A percentile compares a stretch with the other conserved stretches of the same genome.
These are phyloP conservation scores for Hygrocybe punicea DNA, from an alignment of 768 basidiomycete genomes.

Conservation along the genomic window DNA sequence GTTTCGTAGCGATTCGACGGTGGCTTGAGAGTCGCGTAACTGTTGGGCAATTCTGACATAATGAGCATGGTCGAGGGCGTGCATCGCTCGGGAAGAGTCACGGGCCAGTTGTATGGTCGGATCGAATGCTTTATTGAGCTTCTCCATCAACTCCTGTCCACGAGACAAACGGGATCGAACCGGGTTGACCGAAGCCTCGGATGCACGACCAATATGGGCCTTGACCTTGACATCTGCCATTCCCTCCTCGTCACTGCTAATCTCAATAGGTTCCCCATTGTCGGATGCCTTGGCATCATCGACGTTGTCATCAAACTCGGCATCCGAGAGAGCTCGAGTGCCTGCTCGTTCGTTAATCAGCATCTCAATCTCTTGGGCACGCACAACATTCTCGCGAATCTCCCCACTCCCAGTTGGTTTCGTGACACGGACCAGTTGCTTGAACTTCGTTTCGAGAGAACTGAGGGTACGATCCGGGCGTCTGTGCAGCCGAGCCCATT, in stretches of 20 bases:
- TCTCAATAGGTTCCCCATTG: neutral
- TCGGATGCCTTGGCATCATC: no score
- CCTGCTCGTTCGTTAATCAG: constrained; percentile 22
- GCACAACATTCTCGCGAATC: constrained; percentile 19
- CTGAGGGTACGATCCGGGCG: constrained; percentile 9
- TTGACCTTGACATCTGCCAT: neutral
- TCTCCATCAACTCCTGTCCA: neutral
- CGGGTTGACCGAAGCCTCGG: neutral
- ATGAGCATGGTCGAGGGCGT: neutral
- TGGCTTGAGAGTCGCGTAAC: constrained; percentile 1
- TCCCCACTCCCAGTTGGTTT: constrained; percentile 29
- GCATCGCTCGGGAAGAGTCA: neutral
- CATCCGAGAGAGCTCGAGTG: constrained; percentile 16
- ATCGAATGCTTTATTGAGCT: neutral
- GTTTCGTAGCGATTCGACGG: neutral
- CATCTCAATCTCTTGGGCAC: constrained; percentile 20
- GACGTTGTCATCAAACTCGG: constrained; percentile 8
- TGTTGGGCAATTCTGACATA: neutral
- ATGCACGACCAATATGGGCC: neutral
- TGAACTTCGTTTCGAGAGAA: constrained; percentile 25
- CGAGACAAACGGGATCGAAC: neutral
- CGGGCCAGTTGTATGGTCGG: neutral
- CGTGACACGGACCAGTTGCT: constrained; percentile 19
- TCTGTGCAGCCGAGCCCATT: constrained; percentile 16
- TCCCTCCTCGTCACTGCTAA: neutral